These are phyloP conservation scores for Orbilia blumenaviensis DNA, from an alignment of 2,329 filamentous ascomycete genomes.

Conservation along the genomic window DNA sequence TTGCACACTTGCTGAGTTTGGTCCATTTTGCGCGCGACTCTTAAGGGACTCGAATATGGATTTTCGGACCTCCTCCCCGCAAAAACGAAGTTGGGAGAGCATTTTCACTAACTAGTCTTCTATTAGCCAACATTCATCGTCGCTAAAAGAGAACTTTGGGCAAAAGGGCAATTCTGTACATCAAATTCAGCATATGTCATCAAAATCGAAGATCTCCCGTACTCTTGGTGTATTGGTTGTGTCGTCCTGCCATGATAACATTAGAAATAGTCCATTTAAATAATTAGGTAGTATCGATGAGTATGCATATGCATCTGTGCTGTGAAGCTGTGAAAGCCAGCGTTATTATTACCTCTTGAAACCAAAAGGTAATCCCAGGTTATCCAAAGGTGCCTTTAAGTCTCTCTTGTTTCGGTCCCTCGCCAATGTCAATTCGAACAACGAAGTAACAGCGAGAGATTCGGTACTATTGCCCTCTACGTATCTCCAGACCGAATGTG, in stretches of 20 bases:
- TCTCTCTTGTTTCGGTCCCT: background rate
- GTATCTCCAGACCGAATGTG: background rate
- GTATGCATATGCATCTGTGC: no score
- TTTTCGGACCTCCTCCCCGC: background rate
- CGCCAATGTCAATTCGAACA: background rate
- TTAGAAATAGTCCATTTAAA: background rate
- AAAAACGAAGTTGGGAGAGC: constrained; percentile 5
- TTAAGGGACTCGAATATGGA: background rate
- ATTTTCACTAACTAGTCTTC: background rate
- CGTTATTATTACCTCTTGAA: background rate
- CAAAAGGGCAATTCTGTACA: background rate
- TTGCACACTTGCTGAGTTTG: background rate
- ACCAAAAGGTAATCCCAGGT: background rate
- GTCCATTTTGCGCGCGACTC: background rate
- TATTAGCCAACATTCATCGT: background rate
- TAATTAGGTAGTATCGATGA: no score
- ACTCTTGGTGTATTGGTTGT: background rate
- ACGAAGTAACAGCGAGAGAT: background rate
- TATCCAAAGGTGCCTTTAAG: background rate
- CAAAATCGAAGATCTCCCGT: background rate
- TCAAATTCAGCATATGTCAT: background rate
- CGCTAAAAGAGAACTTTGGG: no score
- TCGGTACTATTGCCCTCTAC: background rate
- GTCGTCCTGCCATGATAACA: background rate
- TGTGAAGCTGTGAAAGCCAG: no score